phyloP scores from a whole-genome alignment of 2,329 filamentous ascomycete species.

The Juglanconis juglandina region DNA sequence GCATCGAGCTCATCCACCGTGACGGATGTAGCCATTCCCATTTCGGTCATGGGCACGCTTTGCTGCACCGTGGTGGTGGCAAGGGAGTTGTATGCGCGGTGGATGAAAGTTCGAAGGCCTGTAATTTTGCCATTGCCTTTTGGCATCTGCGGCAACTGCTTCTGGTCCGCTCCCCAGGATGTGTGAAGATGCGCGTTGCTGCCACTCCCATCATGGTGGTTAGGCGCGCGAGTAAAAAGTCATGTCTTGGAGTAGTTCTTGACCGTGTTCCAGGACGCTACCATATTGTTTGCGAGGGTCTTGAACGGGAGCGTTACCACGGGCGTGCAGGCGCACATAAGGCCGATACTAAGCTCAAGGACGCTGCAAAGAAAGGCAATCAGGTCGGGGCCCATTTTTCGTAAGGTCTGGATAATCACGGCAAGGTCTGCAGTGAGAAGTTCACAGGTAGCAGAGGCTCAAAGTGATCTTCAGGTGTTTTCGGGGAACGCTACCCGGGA shows the following conservation, averaged over 20 bases:
- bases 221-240: neutral
- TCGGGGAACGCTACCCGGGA: neutral
- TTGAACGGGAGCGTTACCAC: slow-evolving; percentile 5
- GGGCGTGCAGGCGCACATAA: slow-evolving; percentile 3
- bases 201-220: neutral
- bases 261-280: neutral
- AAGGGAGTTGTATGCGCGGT: neutral
- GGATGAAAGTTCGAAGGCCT: slow-evolving; percentile 3
- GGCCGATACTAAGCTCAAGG: slow-evolving; percentile 3
- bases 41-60: neutral
- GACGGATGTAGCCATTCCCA: neutral
- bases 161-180: neutral
- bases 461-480: neutral
- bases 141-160: neutral
- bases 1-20: neutral
- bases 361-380: neutral
- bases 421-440: neutral
- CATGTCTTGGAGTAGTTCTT: neutral
- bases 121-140: neutral
- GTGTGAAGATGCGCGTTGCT: neutral
- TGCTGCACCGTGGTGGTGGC: neutral
- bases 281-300: neutral
- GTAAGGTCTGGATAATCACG: neutral
- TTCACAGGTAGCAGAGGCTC: neutral
- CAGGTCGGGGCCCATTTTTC: neutral